Evolutionary conservation across 768 basidiomycete species (phyloP).

Genomic region (Podaxis pistillaris): DNA sequence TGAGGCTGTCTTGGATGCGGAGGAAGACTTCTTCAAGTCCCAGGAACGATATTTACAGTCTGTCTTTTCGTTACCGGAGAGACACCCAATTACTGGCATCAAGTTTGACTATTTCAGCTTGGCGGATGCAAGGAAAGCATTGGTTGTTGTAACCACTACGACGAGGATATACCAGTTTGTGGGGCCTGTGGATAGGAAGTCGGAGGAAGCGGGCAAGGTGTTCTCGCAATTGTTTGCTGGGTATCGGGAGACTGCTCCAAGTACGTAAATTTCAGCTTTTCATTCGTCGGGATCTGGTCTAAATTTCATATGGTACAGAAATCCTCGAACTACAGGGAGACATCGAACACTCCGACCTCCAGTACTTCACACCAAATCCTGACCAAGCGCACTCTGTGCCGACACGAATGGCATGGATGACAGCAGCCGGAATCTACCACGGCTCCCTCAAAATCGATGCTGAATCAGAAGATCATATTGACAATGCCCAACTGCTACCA

Average conservation of each 20-base stretch:
- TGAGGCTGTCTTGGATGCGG: slow-evolving; percentile 86
- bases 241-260: slow-evolving; percentile 78
- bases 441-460: slow-evolving; percentile 72
- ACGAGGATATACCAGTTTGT: slow-evolving; percentile 90
- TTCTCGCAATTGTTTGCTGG: slow-evolving; percentile 72
- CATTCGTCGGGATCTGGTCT: slow-evolving; percentile 16
- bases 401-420: slow-evolving; percentile 86
- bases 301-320: slow-evolving; percentile 44
- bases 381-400: slow-evolving; percentile 71
- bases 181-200: slow-evolving; percentile 61
- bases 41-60: slow-evolving; percentile 75
- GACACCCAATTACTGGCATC: slow-evolving; percentile 81
- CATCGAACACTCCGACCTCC: slow-evolving; percentile 71
- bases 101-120: slow-evolving; percentile 76
- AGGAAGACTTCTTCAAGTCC: slow-evolving; percentile 90
- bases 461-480: slow-evolving; percentile 70
- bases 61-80: slow-evolving; percentile 77
- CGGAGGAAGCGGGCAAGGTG: slow-evolving; percentile 73
- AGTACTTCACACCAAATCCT: slow-evolving; percentile 72
- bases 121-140: slow-evolving; percentile 54
- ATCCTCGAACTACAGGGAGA: slow-evolving; percentile 89
- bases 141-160: slow-evolving; percentile 82
- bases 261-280: slow-evolving; percentile 40
- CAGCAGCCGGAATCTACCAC: slow-evolving; percentile 87
- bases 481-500: slow-evolving; percentile 75